Evolutionary conservation across 305 asterid species (phyloP).

Genomic region (Fraxinus latifolia): DNA sequence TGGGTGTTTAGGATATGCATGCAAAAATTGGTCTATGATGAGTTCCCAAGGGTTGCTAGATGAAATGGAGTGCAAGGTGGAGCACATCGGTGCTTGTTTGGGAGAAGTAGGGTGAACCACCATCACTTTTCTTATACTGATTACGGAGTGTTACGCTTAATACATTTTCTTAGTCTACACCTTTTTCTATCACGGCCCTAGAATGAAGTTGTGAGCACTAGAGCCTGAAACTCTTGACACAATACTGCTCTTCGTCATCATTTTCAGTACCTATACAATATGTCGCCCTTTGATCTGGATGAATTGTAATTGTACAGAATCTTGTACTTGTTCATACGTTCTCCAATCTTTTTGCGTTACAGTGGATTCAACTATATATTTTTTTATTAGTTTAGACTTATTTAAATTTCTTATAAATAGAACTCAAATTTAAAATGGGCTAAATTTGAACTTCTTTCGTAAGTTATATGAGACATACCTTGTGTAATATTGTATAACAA

Average conservation of each 20-base stretch:
- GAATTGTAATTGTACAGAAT: not conserved
- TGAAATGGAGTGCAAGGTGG: not conserved
- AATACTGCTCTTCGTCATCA: not conserved
- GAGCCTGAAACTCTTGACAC: not conserved
- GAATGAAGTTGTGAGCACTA: not conserved
- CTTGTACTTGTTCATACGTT: not conserved
- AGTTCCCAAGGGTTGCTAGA: not conserved
- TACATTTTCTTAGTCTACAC: not conserved
- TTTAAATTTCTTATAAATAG: too few relatives aligned
- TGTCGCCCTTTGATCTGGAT: not conserved
- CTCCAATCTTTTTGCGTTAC: not conserved
- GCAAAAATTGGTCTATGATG: not conserved
- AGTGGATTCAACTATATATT: too few relatives aligned
- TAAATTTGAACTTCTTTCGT: too few relatives aligned
- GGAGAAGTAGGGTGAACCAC: not conserved
- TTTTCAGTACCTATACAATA: not conserved
- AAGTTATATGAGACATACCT: too few relatives aligned
- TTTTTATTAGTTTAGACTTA: too few relatives aligned
- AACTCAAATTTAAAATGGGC: too few relatives aligned
- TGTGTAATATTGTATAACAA: too few relatives aligned
- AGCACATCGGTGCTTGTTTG: not conserved
- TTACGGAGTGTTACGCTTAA: not conserved
- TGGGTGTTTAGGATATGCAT: not conserved
- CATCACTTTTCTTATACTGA: not conserved
- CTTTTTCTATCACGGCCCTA: not conserved